Evolutionary conservation across 1,284 basidiomycete species (phyloP).

Genomic region (Puccinia brachypodii): DNA sequence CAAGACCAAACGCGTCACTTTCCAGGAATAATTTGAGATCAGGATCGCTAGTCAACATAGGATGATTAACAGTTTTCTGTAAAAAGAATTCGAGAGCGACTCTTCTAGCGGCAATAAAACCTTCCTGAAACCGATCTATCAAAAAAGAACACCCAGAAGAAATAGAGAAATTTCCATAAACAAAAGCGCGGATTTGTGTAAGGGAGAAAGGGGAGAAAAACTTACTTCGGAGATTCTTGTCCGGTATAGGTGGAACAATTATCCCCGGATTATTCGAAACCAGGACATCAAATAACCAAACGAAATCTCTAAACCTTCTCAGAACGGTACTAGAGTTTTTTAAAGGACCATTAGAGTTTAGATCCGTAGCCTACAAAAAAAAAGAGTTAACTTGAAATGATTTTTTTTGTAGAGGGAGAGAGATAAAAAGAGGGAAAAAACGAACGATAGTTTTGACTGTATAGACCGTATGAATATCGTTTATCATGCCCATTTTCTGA

Average conservation of each 20-base stretch:
- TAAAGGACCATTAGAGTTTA: constrained; percentile 45
- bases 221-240: constrained; percentile 80
- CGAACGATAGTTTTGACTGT: constrained; percentile 81
- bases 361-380: constrained; percentile 50
- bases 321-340: constrained; percentile 66
- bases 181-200: not conserved
- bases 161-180: not conserved
- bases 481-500: constrained; percentile 87
- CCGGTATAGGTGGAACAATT: constrained; percentile 91
- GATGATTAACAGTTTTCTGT: constrained; percentile 59
- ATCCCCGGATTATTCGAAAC: constrained; percentile 92
- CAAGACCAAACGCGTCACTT: constrained; percentile 58
- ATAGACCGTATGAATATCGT: constrained; percentile 88
- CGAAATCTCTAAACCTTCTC: constrained; percentile 91
- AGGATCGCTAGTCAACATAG: constrained; percentile 58
- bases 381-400: not conserved
- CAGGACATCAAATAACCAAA: constrained; percentile 92
- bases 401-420: not conserved
- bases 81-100: constrained; percentile 58
- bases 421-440: not conserved
- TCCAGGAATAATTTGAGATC: constrained; percentile 59
- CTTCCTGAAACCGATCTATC: constrained; percentile 57
- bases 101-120: constrained; percentile 59
- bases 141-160: not conserved
- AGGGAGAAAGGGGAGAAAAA: not conserved